Conservation (phyloP, 2,329 filamentous ascomycete genomes). For the Elsinoe batatas region DNA sequence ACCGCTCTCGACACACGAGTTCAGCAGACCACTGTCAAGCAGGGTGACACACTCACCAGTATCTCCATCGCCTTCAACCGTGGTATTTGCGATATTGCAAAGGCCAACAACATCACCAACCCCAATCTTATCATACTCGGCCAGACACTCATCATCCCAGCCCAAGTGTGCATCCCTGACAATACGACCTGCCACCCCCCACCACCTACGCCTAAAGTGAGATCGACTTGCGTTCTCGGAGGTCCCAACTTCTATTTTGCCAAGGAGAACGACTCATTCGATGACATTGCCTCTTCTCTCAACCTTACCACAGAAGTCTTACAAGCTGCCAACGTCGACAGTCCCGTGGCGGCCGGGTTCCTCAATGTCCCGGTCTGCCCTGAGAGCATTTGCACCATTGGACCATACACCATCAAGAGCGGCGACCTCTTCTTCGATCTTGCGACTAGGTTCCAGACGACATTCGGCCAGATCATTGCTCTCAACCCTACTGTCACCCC, state of each 20-base stretch:
- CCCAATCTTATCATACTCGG: constrained; percentile 26
- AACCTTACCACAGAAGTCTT: constrained; percentile 21
- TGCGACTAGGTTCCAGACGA: constrained; percentile 17
- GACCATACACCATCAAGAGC: constrained; percentile 19
- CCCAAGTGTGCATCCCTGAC: constrained; percentile 21
- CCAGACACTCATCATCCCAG: constrained; percentile 22
- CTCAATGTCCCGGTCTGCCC: constrained; percentile 23
- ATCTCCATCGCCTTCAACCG: constrained; percentile 18
- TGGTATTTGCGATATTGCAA: constrained; percentile 23
- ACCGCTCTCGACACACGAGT: neutral
- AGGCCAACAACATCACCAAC: constrained; percentile 24
- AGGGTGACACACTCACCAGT: constrained; percentile 19
- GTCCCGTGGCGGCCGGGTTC: constrained; percentile 18
- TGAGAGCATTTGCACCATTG: constrained; percentile 18
- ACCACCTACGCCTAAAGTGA: constrained; percentile 10
- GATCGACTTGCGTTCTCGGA: constrained; percentile 20
- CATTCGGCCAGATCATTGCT: constrained; percentile 20
- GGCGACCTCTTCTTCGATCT: constrained; percentile 22
- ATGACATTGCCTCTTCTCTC: constrained; percentile 19
- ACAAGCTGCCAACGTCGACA: constrained; percentile 19
- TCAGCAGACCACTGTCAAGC: constrained; percentile 14
- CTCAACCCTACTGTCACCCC: constrained; percentile 19
- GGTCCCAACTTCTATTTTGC: constrained; percentile 20
- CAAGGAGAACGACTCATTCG: constrained; percentile 19
- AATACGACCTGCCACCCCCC: constrained; percentile 20